Evolutionary conservation across 805 yeast species (phyloP).

Genomic region (Metschnikowia proteae): DNA sequence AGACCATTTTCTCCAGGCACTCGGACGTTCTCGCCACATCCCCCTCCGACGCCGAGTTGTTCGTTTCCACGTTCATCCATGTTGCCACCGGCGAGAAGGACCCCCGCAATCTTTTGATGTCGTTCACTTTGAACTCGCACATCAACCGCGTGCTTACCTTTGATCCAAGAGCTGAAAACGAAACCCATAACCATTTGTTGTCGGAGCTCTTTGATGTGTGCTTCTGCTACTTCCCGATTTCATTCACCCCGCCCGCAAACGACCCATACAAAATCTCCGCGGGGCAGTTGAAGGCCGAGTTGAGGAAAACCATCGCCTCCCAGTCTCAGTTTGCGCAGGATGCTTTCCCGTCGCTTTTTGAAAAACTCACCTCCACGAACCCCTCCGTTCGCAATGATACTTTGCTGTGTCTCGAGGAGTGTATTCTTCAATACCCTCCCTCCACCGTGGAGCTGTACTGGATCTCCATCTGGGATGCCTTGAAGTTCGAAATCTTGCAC

Average conservation of each 20-base stretch:
- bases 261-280: slow-evolving; percentile 84
- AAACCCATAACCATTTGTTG: slow-evolving; percentile 38
- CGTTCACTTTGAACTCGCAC: slow-evolving; percentile 53
- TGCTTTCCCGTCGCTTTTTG: slow-evolving; percentile 70
- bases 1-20: slow-evolving; percentile 30
- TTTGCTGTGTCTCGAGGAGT: slow-evolving; percentile 53
- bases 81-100: slow-evolving; percentile 89
- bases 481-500: slow-evolving; percentile 86
- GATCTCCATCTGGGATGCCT: slow-evolving; percentile 78
- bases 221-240: slow-evolving; percentile 95
- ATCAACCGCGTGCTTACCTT: slow-evolving; percentile 42
- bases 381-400: slow-evolving; percentile 73
- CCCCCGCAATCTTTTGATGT: slow-evolving; percentile 76
- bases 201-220: slow-evolving; percentile 81
- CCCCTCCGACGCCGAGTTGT: slow-evolving; percentile 32
- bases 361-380: slow-evolving; percentile 74
- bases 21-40: slow-evolving; percentile 17
- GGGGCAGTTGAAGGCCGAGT: slow-evolving; percentile 57
- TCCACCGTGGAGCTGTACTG: slow-evolving; percentile 56
- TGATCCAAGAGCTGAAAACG: slow-evolving; percentile 18
- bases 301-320: slow-evolving; percentile 62
- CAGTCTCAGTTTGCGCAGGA: slow-evolving; percentile 64
- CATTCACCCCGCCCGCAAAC: slow-evolving; percentile 87
- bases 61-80: slow-evolving; percentile 57
- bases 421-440: slow-evolving; percentile 50